These are phyloP conservation scores for Penicillium sp. DNA, from an alignment of 2,329 filamentous ascomycete species.

Conservation along the genomic window DNA sequence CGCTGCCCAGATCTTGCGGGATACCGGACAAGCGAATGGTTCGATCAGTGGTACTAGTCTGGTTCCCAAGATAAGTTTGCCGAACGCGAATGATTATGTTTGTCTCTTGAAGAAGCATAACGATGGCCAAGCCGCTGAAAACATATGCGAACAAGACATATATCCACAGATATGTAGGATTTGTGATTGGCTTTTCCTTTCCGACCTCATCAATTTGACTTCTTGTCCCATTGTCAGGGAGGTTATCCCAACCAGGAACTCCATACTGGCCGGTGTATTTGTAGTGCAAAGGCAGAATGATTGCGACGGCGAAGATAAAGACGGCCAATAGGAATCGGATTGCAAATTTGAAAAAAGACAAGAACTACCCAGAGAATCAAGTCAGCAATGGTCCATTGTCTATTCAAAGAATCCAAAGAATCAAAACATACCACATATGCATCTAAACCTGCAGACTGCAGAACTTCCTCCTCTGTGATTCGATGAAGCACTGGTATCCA, in stretches of 20 bases:
- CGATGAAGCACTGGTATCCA: constrained; percentile 87
- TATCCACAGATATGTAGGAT: constrained; percentile 73
- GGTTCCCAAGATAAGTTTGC: constrained; percentile 87
- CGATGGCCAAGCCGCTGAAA: constrained; percentile 78
- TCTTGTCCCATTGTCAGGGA: constrained; percentile 26
- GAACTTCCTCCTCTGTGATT: constrained; percentile 84
- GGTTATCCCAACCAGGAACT: constrained; percentile 37
- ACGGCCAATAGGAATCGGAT: constrained; percentile 77
- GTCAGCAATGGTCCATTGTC: constrained; percentile 8
- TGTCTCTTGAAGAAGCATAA: constrained; percentile 79
- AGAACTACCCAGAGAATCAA: constrained; percentile 55
- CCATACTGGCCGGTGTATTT: constrained; percentile 55
- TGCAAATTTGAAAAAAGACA: constrained; percentile 94
- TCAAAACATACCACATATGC: constrained; percentile 72
- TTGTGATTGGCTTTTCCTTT: constrained; percentile 35
- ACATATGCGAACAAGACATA: constrained; percentile 94
- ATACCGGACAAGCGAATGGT: constrained; percentile 92
- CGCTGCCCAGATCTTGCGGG: constrained; percentile 72
- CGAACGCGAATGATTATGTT: constrained; percentile 79
- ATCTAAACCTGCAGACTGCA: constrained; percentile 87
- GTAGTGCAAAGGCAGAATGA: constrained; percentile 84
- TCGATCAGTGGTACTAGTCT: constrained; percentile 92
- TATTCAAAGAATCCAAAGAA: neutral
- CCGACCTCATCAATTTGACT: constrained; percentile 22
- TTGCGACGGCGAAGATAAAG: constrained; percentile 73